Evolutionary conservation across 495 filamentous ascomycete genomes (phyloP).

Genomic region (Alectoria sarmentosa): DNA sequence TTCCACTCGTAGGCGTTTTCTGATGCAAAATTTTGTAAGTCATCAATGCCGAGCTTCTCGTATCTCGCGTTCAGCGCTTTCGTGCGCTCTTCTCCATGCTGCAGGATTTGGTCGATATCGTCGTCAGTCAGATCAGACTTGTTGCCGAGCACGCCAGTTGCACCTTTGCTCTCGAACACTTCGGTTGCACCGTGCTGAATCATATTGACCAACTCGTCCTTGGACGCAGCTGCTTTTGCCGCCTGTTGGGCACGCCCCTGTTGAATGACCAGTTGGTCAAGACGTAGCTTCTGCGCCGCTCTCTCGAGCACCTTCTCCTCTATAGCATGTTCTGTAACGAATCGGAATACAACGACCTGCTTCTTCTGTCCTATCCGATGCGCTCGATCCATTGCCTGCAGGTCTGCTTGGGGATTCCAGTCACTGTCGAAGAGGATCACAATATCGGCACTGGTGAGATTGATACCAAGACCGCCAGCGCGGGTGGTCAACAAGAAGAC

Average conservation of each 20-base stretch:
- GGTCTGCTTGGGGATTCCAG: constrained; percentile 98
- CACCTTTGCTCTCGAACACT: constrained; percentile 68
- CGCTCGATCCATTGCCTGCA: constrained; percentile 97
- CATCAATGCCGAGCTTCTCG: constrained; percentile 96
- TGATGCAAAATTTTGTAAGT: constrained; percentile 94
- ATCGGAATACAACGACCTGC: constrained; percentile 91
- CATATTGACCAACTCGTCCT: constrained; percentile 94
- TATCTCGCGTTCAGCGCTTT: constrained; percentile 86
- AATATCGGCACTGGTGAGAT: constrained; percentile 91
- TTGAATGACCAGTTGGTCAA: constrained; percentile 99
- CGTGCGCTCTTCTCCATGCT: constrained; percentile 82
- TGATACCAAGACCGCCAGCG: constrained; percentile 97
- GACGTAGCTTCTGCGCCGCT: constrained; percentile 91
- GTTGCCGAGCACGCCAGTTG: constrained; percentile 46
- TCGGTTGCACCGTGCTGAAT: constrained; percentile 98
- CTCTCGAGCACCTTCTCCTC: constrained; percentile 98
- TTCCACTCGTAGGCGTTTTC: constrained; percentile 99
- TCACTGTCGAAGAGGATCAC: constrained; percentile 98
- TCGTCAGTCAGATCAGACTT: constrained; percentile 66
- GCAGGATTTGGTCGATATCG: constrained; percentile 83
- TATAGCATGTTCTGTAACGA: constrained; percentile 96
- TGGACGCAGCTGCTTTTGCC: constrained; percentile 78
- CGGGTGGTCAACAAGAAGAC: constrained; percentile 96
- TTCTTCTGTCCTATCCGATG: constrained; percentile 99
- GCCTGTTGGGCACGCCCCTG: constrained; percentile 94